A percentile compares a stretch with the other conserved stretches of the same genome.
Evolutionary conservation across 345 rosid species (phyloP).

Genomic region (Salix suchowensis): DNA sequence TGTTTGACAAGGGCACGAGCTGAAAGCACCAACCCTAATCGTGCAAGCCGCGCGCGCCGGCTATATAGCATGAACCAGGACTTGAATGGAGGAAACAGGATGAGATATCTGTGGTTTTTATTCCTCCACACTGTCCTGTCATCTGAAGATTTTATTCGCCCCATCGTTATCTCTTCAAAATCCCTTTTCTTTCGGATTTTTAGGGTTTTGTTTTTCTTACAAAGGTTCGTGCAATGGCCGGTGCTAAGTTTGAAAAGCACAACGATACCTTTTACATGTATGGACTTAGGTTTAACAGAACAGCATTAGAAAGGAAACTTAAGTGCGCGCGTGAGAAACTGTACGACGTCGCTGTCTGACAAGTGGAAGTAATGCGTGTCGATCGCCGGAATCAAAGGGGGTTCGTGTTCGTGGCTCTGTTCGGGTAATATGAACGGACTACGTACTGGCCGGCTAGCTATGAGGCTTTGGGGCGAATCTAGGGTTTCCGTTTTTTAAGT

Average conservation of each 20-base stretch:
- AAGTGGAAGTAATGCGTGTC: constrained; percentile 18
- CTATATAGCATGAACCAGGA: neutral
- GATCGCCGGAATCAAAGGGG: constrained; percentile 36
- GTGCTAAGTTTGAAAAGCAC: constrained; percentile 9
- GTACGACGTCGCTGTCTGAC: constrained; percentile 12
- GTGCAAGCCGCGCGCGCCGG: constrained; percentile 3
- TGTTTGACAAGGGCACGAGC: constrained; percentile 1
- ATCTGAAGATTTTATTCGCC: constrained; percentile 24
- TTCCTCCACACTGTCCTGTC: neutral
- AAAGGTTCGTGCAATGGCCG: constrained; percentile 42
- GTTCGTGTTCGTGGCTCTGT: constrained; percentile 28
- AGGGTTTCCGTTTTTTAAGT: neutral
- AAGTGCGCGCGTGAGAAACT: neutral
- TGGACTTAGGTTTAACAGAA: neutral
- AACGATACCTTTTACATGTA: neutral
- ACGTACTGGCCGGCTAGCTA: neutral
- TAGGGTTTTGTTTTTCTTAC: neutral
- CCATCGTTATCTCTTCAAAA: neutral
- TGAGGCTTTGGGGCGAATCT: neutral
- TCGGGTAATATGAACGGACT: constrained; percentile 20
- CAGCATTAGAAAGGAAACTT: neutral
- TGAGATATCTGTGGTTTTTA: constrained; percentile 20
- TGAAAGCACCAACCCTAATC: neutral
- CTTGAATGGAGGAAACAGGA: constrained; percentile 9
- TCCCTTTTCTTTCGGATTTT: neutral